phyloP scores from a whole-genome alignment of 371 early-diverging fungal genomes.

The Quaeritorhiza haematococci region DNA sequence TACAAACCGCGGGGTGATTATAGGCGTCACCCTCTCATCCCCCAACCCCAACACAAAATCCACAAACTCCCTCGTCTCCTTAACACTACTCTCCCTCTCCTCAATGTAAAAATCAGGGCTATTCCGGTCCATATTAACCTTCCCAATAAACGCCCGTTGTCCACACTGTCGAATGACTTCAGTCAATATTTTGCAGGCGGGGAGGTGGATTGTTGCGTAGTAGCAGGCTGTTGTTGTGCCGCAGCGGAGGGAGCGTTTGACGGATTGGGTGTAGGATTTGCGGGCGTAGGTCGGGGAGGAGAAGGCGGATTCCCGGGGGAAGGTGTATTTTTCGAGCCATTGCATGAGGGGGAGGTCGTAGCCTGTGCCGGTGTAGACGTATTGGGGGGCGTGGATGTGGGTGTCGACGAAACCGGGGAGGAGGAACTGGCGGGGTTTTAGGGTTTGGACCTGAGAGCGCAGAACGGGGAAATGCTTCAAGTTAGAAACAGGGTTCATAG shows the following conservation, averaged over 20 bases:
- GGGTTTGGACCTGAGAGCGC: neutral
- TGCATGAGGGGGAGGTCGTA: conserved; percentile 83
- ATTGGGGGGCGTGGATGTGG: conserved; percentile 83
- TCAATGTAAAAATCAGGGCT: conserved; percentile 73
- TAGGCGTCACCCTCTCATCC: conserved; percentile 6
- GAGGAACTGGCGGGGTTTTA: conserved; percentile 53
- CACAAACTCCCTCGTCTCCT: conserved; percentile 45
- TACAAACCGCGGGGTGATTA: conserved; percentile 71
- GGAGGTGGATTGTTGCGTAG: conserved; percentile 84
- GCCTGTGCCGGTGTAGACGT: conserved; percentile 77
- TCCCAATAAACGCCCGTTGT: conserved; percentile 88
- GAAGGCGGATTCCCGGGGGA: conserved; percentile 76
- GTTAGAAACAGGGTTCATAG: neutral
- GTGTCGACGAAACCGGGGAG: conserved; percentile 52
- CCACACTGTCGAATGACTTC: conserved; percentile 64
- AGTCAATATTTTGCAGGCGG: conserved; percentile 63
- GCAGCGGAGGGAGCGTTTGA: conserved; percentile 56
- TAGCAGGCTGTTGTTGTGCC: conserved; percentile 83
- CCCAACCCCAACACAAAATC: conserved; percentile 2
- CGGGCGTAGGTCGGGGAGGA: conserved; percentile 56
- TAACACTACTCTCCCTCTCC: conserved; percentile 49
- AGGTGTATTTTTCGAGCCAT: conserved; percentile 73
- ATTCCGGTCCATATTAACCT: conserved; percentile 92
- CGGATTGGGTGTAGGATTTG: conserved; percentile 56
- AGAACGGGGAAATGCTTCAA: neutral